These are phyloP conservation scores for Ogataea salicorniae DNA, from an alignment of 805 yeast genomes.

Conservation along the genomic window DNA sequence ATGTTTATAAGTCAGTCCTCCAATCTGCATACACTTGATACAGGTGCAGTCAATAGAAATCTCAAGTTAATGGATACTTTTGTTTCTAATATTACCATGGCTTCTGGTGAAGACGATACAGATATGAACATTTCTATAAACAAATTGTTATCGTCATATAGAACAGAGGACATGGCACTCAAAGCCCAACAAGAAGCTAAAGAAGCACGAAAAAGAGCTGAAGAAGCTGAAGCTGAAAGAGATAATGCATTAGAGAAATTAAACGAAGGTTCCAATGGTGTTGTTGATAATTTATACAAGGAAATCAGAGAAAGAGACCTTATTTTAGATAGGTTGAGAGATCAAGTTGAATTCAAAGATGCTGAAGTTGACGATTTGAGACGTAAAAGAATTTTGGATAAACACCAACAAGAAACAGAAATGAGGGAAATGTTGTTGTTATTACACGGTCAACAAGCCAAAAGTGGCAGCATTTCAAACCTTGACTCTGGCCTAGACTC, in stretches of 20 bases:
- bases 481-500: constrained; percentile 1
- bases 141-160: constrained; percentile 60
- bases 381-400: constrained; percentile 53
- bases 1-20: constrained; percentile 46
- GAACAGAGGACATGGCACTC: constrained; percentile 81
- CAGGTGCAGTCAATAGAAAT: constrained; percentile 41
- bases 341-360: constrained; percentile 55
- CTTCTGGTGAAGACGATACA: constrained; percentile 52
- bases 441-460: constrained; percentile 41
- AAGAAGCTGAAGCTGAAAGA: constrained; percentile 40
- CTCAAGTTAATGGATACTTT: constrained; percentile 51
- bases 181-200: constrained; percentile 53
- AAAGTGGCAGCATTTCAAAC: constrained; percentile 13
- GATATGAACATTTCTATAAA: constrained; percentile 75
- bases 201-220: constrained; percentile 34
- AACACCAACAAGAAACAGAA: constrained; percentile 72
- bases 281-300: constrained; percentile 52
- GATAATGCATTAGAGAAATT: constrained; percentile 25
- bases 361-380: constrained; percentile 60
- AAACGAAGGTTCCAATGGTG: constrained; percentile 68
- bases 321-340: constrained; percentile 52
- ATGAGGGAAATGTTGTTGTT: constrained; percentile 67
- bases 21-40: constrained; percentile 42
- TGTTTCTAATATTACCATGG: constrained; percentile 48
- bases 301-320: constrained; percentile 62